Conservation (phyloP, 2,329 filamentous ascomycete genomes). For the Eutypa lata region DNA sequence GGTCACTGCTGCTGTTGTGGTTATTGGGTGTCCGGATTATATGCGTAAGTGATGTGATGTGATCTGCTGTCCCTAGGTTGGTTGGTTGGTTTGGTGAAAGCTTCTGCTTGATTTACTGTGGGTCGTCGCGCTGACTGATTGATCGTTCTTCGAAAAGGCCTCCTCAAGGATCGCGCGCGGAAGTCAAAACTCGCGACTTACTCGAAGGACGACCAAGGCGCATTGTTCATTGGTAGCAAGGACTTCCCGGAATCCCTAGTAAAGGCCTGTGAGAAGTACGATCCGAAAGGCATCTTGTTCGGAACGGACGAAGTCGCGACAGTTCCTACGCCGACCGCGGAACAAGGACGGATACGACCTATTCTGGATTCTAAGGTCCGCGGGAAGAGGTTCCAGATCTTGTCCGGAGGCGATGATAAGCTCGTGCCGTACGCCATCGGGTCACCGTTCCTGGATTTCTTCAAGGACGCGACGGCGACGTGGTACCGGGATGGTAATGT, state of each 20-base stretch:
- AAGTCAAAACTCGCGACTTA: slow-evolving; percentile 64
- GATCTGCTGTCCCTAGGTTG: no score
- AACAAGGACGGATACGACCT: slow-evolving; percentile 40
- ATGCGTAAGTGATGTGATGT: slow-evolving; percentile 58
- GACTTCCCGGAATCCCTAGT: slow-evolving; percentile 74
- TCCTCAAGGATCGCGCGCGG: slow-evolving; percentile 77
- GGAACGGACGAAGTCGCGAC: slow-evolving; percentile 40
- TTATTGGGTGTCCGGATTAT: slow-evolving; percentile 91
- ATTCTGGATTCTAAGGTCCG: slow-evolving; percentile 48
- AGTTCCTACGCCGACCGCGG: slow-evolving; percentile 24
- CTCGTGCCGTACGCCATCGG: slow-evolving; percentile 66
- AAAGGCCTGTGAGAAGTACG: slow-evolving; percentile 58
- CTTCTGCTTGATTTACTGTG: no score
- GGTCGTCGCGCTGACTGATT: no score
- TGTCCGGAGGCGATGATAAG: slow-evolving; percentile 66
- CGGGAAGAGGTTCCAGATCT: slow-evolving; percentile 63
- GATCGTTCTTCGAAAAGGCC: no score
- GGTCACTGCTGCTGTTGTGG: slow-evolving; percentile 71
- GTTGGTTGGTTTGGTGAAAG: no score
- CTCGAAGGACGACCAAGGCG: slow-evolving; percentile 53
- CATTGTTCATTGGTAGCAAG: slow-evolving; percentile 68
- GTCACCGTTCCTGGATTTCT: slow-evolving; percentile 57
- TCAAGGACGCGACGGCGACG: slow-evolving; percentile 51
- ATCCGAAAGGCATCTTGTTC: slow-evolving; percentile 75
- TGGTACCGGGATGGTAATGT: slow-evolving; percentile 57